Percentiles rank a stretch among this genome's conserved stretches.
Conservation (phyloP, 2,329 filamentous ascomycete genomes). For the Chrysoporthe deuterocubensis region DNA sequence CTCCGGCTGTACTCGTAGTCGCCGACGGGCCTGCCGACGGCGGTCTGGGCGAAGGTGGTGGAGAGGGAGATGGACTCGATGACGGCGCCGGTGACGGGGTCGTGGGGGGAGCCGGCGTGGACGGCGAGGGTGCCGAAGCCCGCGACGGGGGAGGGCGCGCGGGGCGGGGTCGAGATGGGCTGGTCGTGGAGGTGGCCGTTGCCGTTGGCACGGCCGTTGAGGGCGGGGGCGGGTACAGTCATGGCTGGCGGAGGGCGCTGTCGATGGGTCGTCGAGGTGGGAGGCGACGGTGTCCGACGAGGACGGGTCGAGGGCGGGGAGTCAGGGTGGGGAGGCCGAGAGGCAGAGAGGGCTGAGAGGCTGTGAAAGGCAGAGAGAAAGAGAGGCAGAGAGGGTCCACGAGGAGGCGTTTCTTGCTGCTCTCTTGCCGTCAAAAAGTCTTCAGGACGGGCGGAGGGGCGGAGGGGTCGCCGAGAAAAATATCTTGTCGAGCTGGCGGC, state of each 20-base stretch:
- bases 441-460: too few species aligned
- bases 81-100: constrained; percentile 90
- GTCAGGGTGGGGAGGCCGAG: neutral
- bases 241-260: constrained; percentile 4
- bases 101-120: constrained; percentile 88
- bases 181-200: constrained; percentile 33
- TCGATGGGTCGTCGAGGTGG: neutral
- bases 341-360: neutral
- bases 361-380: neutral
- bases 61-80: constrained; percentile 96
- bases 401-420: too few species aligned
- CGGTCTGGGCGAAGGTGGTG: constrained; percentile 92
- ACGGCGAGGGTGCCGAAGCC: constrained; percentile 93
- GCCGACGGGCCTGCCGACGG: constrained; percentile 85
- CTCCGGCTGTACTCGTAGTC: constrained; percentile 92
- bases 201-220: constrained; percentile 21
- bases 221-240: constrained; percentile 21
- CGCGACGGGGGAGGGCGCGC: constrained; percentile 73
- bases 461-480: neutral
- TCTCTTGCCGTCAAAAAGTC: too few species aligned
- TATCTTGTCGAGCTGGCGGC: neutral
- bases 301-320: neutral
- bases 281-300: neutral
- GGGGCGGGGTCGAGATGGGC: constrained; percentile 67
- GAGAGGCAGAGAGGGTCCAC: neutral